A percentile compares a stretch with the other conserved stretches of the same genome.
Evolutionary conservation across 345 rosid genomes (phyloP).

Genomic region (Draba incana): DNA sequence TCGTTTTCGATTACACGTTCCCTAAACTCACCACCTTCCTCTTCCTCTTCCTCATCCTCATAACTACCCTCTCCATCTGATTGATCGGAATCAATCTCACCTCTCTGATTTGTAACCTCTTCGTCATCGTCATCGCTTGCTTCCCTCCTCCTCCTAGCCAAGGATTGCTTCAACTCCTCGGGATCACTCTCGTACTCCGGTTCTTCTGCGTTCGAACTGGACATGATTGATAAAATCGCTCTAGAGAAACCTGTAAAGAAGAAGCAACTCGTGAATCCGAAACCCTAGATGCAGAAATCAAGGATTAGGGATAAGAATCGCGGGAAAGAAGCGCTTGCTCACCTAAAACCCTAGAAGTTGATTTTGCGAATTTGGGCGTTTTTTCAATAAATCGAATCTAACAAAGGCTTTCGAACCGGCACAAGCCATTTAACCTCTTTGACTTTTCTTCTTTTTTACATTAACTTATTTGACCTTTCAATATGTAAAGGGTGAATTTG

Average conservation of each 20-base stretch:
- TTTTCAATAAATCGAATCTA: background rate
- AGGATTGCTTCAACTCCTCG: slow-evolving; percentile 73
- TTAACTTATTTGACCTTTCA: no score
- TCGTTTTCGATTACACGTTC: slow-evolving; percentile 31
- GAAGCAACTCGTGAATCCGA: background rate
- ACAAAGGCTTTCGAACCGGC: no score
- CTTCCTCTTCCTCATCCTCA: slow-evolving; percentile 46
- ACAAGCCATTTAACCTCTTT: no score
- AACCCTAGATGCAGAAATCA: slow-evolving; percentile 25
- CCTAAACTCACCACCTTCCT: slow-evolving; percentile 35
- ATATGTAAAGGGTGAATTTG: no score
- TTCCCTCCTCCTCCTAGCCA: slow-evolving; percentile 72
- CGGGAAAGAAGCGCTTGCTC: background rate
- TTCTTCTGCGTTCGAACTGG: slow-evolving; percentile 52
- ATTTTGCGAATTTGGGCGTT: slow-evolving; percentile 20
- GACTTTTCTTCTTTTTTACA: no score
- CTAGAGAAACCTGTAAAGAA: slow-evolving; percentile 13
- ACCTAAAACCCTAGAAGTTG: slow-evolving; percentile 26
- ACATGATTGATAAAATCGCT: slow-evolving; percentile 46
- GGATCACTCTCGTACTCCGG: slow-evolving; percentile 92
- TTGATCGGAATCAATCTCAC: slow-evolving; percentile 59
- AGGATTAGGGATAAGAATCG: background rate
- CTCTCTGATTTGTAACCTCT: slow-evolving; percentile 45
- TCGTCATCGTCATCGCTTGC: slow-evolving; percentile 64
- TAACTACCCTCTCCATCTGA: slow-evolving; percentile 54